Evolutionary conservation across 192 early-diverging fungal species (phyloP).

Genomic region (Backusella luteola): DNA sequence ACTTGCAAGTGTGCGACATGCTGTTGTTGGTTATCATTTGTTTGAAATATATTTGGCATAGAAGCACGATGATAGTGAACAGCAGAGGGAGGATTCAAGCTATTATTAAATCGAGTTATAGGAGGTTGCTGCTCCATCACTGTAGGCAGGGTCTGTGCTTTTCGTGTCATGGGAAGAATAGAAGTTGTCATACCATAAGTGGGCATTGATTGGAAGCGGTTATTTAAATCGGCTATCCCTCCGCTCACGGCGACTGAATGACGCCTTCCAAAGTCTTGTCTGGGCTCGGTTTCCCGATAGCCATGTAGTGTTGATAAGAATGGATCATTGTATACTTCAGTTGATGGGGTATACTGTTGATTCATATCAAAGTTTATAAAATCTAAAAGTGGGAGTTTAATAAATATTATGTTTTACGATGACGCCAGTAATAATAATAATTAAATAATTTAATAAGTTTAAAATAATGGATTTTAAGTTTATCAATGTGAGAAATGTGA

Average conservation of each 20-base stretch:
- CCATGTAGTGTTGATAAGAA: not conserved
- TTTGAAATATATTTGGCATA: slow-evolving; percentile 13
- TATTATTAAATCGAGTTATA: not conserved
- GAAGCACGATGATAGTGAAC: slow-evolving; percentile 2
- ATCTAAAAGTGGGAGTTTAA: not conserved
- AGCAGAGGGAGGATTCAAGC: not conserved
- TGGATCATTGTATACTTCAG: slow-evolving; percentile 3
- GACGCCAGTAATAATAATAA: not conserved
- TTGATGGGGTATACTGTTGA: slow-evolving; percentile 6
- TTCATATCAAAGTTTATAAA: slow-evolving; percentile 6
- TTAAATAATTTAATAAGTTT: not conserved
- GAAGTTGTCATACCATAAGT: not conserved
- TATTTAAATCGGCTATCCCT: slow-evolving; percentile 9
- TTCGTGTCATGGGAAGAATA: not conserved
- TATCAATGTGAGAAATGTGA: not conserved
- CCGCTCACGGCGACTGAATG: not conserved
- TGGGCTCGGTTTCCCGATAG: not conserved
- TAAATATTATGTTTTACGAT: not conserved
- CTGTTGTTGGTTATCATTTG: not conserved
- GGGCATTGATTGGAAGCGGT: not conserved
- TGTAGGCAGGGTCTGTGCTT: not conserved
- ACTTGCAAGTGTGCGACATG: not conserved
- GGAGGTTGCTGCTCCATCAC: not conserved
- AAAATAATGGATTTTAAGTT: not conserved
- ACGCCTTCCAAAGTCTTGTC: not conserved